Percentiles rank a stretch among this genome's conserved stretches.
phyloP scores from a whole-genome alignment of 495 filamentous ascomycete species.

The Lepidopterella palustris region DNA sequence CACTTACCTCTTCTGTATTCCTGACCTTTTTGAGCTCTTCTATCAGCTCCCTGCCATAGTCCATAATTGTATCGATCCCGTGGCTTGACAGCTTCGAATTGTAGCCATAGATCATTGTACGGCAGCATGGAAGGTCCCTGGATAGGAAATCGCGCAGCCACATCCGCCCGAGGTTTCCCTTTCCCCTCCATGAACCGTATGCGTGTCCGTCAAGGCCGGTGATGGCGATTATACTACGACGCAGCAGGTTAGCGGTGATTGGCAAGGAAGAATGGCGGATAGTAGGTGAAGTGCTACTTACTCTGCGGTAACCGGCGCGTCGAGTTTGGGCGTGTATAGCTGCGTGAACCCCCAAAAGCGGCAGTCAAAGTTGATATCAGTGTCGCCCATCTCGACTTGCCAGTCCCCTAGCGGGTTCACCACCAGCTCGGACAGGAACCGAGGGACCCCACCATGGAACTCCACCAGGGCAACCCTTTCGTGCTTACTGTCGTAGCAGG shows the following conservation, averaged over 20 bases:
- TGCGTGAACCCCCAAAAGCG: constrained; percentile 23
- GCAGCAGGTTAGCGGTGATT: not conserved
- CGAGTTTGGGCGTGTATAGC: constrained; percentile 10
- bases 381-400: constrained; percentile 12
- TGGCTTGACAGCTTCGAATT: constrained; percentile 10
- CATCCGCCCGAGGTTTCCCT: too few relatives aligned
- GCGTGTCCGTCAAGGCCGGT: constrained; percentile 12
- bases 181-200: constrained; percentile 13
- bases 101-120: too few relatives aligned
- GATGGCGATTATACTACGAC: constrained; percentile 10
- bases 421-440: constrained; percentile 3
- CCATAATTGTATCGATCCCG: constrained; percentile 17
- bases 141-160: too few relatives aligned
- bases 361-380: constrained; percentile 16
- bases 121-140: too few relatives aligned
- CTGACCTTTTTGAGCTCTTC: too few relatives aligned
- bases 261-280: not conserved
- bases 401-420: constrained; percentile 7
- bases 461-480: too few relatives aligned
- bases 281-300: not conserved
- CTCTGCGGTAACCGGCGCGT: constrained; percentile 9
- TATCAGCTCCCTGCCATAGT: constrained; percentile 11
- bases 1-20: constrained; percentile 9
- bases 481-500: constrained; percentile 9
- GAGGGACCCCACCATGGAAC: constrained; percentile 4